These are phyloP conservation scores for Talaromyces sp. DNA, from an alignment of 2,329 filamentous ascomycete genomes.

Conservation along the genomic window DNA sequence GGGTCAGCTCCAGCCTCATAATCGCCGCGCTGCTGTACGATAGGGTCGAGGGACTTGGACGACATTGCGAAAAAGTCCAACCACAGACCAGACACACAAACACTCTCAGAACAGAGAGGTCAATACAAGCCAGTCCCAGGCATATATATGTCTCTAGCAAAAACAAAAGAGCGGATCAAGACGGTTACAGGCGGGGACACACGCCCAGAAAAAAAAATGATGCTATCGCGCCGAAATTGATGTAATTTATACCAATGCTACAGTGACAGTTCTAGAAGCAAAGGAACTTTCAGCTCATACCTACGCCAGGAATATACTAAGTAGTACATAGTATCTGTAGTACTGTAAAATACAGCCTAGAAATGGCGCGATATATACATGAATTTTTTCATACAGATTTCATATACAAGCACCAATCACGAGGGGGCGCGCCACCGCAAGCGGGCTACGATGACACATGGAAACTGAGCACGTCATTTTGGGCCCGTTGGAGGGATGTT, in stretches of 20 bases:
- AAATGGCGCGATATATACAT: not conserved
- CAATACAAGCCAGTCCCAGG: not conserved
- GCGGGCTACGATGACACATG: constrained; percentile 3
- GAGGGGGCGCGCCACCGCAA: not conserved
- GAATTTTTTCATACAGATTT: not conserved
- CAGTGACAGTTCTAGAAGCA: not conserved
- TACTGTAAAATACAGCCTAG: not conserved
- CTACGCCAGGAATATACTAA: no score
- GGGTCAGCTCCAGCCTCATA: not conserved
- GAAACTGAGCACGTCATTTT: constrained; percentile 6
- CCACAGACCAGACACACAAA: no score
- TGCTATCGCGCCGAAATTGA: not conserved
- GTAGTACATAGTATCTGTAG: no score
- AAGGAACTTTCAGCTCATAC: no score
- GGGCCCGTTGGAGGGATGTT: no score
- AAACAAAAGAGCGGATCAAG: not conserved
- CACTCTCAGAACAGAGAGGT: constrained; percentile 1
- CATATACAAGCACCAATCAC: not conserved
- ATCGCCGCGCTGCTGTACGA: not conserved
- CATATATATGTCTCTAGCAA: not conserved
- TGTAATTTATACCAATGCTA: not conserved
- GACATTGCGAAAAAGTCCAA: not conserved
- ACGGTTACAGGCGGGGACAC: not conserved
- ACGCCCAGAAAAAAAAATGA: not conserved
- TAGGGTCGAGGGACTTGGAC: not conserved